A percentile compares a stretch with the other conserved stretches of the same genome.
Evolutionary conservation across 768 basidiomycete genomes (phyloP).

Genomic region (Hygrocybe punicea): DNA sequence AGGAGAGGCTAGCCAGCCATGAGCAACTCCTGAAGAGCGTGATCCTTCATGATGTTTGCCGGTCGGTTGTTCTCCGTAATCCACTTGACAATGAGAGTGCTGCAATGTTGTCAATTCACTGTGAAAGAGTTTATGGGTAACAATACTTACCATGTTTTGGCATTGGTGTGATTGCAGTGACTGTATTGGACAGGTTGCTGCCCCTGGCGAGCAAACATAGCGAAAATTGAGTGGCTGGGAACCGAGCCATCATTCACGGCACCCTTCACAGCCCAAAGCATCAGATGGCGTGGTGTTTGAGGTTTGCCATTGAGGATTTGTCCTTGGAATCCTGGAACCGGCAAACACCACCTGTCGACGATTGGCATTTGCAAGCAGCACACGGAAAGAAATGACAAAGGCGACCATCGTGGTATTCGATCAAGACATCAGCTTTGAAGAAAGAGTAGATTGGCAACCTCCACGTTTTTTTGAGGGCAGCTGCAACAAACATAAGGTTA

Average conservation of each 20-base stretch:
- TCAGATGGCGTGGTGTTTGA: slow-evolving; percentile 21
- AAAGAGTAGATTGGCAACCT: slow-evolving; percentile 27
- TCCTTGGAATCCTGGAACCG: slow-evolving; percentile 25
- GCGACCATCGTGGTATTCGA: slow-evolving; percentile 16
- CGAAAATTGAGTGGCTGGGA: slow-evolving; percentile 20
- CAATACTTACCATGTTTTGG: slow-evolving; percentile 21
- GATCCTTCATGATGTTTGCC: slow-evolving; percentile 32
- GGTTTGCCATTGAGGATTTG: slow-evolving; percentile 26
- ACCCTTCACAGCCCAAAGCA: slow-evolving; percentile 20
- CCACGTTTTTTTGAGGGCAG: slow-evolving; percentile 15
- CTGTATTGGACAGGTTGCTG: slow-evolving; percentile 32
- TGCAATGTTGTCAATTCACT: neutral
- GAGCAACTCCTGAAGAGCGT: slow-evolving; percentile 29
- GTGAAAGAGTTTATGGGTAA: neutral
- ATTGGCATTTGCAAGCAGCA: slow-evolving; percentile 15
- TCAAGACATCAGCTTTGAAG: slow-evolving; percentile 16
- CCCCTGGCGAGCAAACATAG: slow-evolving; percentile 23
- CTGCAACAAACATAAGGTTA: neutral
- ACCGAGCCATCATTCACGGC: slow-evolving; percentile 5
- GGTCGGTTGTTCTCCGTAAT: slow-evolving; percentile 19
- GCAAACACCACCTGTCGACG: slow-evolving; percentile 1
- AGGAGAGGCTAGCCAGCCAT: slow-evolving; percentile 33
- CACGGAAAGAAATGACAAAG: slow-evolving; percentile 25
- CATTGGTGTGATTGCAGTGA: slow-evolving; percentile 23
- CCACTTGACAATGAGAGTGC: neutral